phyloP scores from a whole-genome alignment of 768 basidiomycete genomes.

The Lactarius hatsudake region DNA sequence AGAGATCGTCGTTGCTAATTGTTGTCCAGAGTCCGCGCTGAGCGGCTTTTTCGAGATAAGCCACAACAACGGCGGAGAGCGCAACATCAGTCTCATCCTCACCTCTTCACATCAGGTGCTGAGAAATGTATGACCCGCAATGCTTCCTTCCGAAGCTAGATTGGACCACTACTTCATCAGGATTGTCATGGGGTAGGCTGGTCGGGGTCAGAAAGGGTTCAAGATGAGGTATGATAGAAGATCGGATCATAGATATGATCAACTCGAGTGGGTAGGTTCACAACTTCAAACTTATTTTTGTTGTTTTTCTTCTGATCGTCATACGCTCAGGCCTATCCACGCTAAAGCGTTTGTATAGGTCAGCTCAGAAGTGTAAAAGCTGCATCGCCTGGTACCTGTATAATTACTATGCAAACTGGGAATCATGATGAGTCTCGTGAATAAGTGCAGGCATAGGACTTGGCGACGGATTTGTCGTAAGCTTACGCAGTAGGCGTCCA shows the following conservation, averaged over 20 bases:
- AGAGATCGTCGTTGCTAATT: not conserved
- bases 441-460: not conserved
- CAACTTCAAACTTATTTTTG: not conserved
- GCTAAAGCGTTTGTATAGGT: not conserved
- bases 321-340: not conserved
- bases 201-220: not conserved
- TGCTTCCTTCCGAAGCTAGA: not conserved
- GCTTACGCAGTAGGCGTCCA: not conserved
- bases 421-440: not conserved
- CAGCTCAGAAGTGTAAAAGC: not conserved
- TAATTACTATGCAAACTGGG: not conserved
- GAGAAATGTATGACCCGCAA: not conserved
- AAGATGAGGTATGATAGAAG: not conserved
- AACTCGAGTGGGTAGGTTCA: not conserved
- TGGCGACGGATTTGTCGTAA: not conserved
- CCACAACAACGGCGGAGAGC: not conserved
- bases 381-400: not conserved
- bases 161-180: not conserved
- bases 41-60: not conserved
- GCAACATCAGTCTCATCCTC: not conserved
- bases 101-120: not conserved
- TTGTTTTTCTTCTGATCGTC: not conserved
- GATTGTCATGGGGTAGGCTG: not conserved
- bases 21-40: not conserved
- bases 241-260: not conserved